Conservation (phyloP, 2,329 filamentous ascomycete genomes). For the Pseudogymnoascus sp. region DNA sequence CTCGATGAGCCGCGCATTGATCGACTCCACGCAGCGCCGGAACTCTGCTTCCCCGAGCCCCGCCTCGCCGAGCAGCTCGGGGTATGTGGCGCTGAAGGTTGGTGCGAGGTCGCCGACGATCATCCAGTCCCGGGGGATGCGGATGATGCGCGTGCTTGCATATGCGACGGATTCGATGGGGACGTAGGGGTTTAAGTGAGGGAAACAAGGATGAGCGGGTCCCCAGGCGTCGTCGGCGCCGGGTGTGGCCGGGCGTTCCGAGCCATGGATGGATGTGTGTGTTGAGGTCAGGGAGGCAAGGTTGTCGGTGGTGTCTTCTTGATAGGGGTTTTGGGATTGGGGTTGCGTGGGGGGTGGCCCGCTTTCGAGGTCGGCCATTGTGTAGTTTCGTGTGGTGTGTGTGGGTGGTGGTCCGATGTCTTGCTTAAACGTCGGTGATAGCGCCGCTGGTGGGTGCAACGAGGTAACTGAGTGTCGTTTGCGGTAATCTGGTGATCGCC, state of each 20-base stretch:
- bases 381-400: conserved; percentile 18
- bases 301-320: conserved; percentile 23
- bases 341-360: conserved; percentile 19
- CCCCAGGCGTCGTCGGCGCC: conserved; percentile 76
- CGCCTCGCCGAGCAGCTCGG: conserved; percentile 83
- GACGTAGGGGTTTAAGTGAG: conserved; percentile 88
- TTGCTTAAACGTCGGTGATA: not conserved
- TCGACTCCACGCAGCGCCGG: conserved; percentile 66
- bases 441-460: not conserved
- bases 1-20: conserved; percentile 70
- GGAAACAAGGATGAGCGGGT: conserved; percentile 86
- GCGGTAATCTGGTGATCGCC: not conserved
- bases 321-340: conserved; percentile 16
- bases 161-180: conserved; percentile 68
- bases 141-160: conserved; percentile 75
- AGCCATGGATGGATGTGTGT: conserved; percentile 27
- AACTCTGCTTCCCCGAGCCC: conserved; percentile 82
- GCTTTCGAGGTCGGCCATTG: conserved; percentile 24
- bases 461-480: conserved; percentile 9
- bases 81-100: conserved; percentile 90
- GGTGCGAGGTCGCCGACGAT: conserved; percentile 81
- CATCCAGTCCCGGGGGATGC: conserved; percentile 88
- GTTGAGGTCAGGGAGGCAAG: conserved; percentile 28
- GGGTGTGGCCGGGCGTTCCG: conserved; percentile 40
- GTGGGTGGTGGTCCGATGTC: conserved; percentile 10